Percentiles rank a stretch among this genome's conserved stretches.
These are phyloP conservation scores for Nakazawaea siamensis DNA, from an alignment of 805 yeast genomes.

Conservation along the genomic window DNA sequence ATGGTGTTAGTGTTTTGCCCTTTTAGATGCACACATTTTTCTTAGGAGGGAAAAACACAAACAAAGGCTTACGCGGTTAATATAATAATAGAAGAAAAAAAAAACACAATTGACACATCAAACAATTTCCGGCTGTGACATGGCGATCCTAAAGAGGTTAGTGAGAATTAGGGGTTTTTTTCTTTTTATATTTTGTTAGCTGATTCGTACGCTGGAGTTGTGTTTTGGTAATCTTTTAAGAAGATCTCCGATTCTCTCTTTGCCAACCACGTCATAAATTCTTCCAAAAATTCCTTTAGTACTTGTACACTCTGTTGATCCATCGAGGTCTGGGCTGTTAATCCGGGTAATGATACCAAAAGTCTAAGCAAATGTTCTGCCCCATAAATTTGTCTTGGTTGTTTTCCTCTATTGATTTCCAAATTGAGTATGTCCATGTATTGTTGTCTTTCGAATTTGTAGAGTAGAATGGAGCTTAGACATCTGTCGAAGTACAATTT, in stretches of 20 bases:
- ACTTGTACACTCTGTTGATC: constrained; percentile 61
- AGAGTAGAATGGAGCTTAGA: constrained; percentile 59
- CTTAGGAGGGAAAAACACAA: too few species aligned
- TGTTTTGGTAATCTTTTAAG: constrained; percentile 37
- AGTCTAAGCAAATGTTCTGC: constrained; percentile 75
- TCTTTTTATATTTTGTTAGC: constrained; percentile 15
- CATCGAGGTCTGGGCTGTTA: constrained; percentile 74
- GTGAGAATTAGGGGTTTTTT: too few species aligned
- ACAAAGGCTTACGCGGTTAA: too few species aligned
- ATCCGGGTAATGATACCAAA: constrained; percentile 71
- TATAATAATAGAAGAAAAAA: too few species aligned
- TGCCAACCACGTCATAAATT: constrained; percentile 43
- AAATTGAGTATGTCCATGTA: constrained; percentile 37
- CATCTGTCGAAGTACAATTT: constrained; percentile 66
- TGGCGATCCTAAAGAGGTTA: too few species aligned
- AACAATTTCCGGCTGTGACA: too few species aligned
- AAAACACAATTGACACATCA: too few species aligned
- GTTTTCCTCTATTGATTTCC: constrained; percentile 18
- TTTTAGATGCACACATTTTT: too few species aligned
- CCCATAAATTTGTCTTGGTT: constrained; percentile 54
- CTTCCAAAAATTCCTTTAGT: constrained; percentile 46
- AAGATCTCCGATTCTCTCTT: constrained; percentile 30
- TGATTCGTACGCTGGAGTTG: constrained; percentile 40
- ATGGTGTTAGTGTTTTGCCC: too few species aligned
- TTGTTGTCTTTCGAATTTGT: constrained; percentile 73